Percentiles rank a stretch among this genome's conserved stretches.
Evolutionary conservation across 78 protist species (phyloP).

Genomic region (Protostelium mycophagum): DNA sequence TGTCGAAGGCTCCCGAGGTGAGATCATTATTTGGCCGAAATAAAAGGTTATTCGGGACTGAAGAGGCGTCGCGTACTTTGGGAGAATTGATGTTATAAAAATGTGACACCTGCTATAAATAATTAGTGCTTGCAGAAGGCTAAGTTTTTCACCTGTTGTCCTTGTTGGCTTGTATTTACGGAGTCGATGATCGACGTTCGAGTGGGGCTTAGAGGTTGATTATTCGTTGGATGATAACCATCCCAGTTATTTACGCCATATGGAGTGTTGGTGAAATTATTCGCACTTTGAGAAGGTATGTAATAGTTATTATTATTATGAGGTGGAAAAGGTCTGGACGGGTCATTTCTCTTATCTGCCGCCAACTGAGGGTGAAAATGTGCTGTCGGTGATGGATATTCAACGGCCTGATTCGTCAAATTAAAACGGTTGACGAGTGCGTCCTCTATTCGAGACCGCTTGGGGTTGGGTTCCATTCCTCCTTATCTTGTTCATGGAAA

Average conservation of each 20-base stretch:
- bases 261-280: neutral
- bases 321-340: neutral
- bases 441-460: neutral
- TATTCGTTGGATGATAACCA: neutral
- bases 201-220: neutral
- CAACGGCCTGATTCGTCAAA: neutral
- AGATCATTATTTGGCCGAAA: no score
- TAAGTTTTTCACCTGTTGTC: no score
- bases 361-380: neutral
- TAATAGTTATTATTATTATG: no score
- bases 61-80: no score
- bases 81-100: no score
- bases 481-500: no score
- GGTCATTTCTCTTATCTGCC: neutral
- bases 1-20: no score
- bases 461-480: neutral
- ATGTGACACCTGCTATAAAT: no score
- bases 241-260: neutral
- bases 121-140: no score
- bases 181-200: no score
- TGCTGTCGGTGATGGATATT: neutral
- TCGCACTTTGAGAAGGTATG: neutral
- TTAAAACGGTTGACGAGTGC: neutral
- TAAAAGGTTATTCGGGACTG: no score
- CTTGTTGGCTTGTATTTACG: no score